These are phyloP conservation scores for Globisporangium canariense DNA, from an alignment of 352 stramenopile species.

Conservation along the genomic window DNA sequence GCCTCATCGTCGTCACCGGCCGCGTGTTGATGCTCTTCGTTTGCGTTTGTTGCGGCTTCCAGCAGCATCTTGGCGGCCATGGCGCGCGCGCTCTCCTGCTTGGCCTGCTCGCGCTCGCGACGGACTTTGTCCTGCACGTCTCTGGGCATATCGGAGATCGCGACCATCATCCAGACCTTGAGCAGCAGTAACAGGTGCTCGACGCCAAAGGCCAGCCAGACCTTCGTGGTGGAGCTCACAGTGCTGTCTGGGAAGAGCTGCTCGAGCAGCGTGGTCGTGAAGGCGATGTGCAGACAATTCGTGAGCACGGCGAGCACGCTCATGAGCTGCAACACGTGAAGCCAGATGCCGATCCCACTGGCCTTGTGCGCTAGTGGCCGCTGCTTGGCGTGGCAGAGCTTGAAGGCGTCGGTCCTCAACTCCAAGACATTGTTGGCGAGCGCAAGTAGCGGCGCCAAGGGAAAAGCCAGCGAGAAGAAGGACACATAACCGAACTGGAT, in stretches of 20 bases:
- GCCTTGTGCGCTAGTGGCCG: conserved; percentile 91
- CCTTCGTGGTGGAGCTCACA: conserved; percentile 41
- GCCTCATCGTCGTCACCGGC: neutral
- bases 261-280: conserved; percentile 73
- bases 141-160: conserved; percentile 51
- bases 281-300: conserved; percentile 93
- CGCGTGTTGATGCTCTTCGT: neutral
- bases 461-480: conserved; percentile 94
- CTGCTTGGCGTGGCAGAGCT: conserved; percentile 91
- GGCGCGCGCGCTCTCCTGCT: conserved; percentile 63
- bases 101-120: conserved; percentile 57
- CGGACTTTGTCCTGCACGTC: conserved; percentile 49
- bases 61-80: conserved; percentile 41
- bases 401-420: conserved; percentile 93
- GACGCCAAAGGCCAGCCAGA: conserved; percentile 79
- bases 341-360: conserved; percentile 88
- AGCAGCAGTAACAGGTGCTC: conserved; percentile 66
- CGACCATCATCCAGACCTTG: conserved; percentile 62
- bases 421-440: conserved; percentile 93
- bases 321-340: conserved; percentile 93
- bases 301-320: conserved; percentile 94
- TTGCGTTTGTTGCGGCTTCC: neutral
- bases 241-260: conserved; percentile 22
- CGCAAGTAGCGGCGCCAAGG: conserved; percentile 92
- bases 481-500: conserved; percentile 95